Conservation (phyloP, 345 rosid genomes). For the Barbarea vulgaris region DNA sequence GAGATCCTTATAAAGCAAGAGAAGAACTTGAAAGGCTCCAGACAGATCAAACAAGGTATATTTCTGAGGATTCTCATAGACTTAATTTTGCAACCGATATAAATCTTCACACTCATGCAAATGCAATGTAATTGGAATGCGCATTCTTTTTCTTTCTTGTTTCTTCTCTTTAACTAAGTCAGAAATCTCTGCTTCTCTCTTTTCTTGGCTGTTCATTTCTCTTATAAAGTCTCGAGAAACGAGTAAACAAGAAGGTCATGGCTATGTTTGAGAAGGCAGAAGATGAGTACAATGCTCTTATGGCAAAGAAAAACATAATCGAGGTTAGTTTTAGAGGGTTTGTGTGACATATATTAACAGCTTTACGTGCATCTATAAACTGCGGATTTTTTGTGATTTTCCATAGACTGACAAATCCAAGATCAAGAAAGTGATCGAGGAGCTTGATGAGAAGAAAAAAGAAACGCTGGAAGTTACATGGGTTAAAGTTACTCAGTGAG, state of each 20-base stretch:
- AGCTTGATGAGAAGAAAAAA: constrained; percentile 96
- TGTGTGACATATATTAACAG: constrained; percentile 16
- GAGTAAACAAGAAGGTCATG: constrained; percentile 98
- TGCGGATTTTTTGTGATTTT: background rate
- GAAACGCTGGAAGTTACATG: constrained; percentile 91
- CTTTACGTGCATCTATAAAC: constrained; percentile 4
- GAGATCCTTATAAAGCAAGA: constrained; percentile 74
- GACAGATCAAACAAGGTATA: constrained; percentile 79
- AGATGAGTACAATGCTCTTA: constrained; percentile 85
- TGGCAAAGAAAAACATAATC: constrained; percentile 81
- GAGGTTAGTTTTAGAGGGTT: constrained; percentile 60
- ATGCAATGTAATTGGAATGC: constrained; percentile 2
- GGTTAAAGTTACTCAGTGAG: constrained; percentile 90
- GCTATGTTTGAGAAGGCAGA: constrained; percentile 98
- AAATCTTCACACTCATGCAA: background rate
- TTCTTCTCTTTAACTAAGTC: background rate
- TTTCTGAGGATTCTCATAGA: constrained; percentile 12
- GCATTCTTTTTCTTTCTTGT: background rate
- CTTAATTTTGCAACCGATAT: background rate
- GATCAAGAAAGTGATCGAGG: constrained; percentile 93
- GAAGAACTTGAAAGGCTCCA: constrained; percentile 80
- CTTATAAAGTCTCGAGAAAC: constrained; percentile 75
- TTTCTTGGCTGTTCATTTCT: constrained; percentile 4
- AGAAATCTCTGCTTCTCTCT: background rate
- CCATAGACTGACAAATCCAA: constrained; percentile 80